Percentiles rank a stretch among this genome's conserved stretches.
These are phyloP conservation scores for Trichoderma sp. DNA, from an alignment of 2,329 filamentous ascomycete genomes.

Conservation along the genomic window DNA sequence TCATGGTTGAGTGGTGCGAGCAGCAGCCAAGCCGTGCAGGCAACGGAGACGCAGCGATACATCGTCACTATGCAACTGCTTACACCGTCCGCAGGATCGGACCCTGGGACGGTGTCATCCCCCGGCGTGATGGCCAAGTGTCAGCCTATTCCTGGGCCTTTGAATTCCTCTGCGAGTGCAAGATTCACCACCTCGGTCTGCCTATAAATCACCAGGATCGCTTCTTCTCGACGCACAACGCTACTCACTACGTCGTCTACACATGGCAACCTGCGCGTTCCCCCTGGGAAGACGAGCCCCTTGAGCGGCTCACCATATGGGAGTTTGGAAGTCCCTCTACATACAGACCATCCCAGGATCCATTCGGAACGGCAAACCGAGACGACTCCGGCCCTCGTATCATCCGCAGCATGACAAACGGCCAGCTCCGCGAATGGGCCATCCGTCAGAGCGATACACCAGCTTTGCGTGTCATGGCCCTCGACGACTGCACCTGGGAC, in stretches of 20 bases:
- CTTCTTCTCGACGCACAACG: slow-evolving; percentile 61
- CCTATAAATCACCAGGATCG: slow-evolving; percentile 54
- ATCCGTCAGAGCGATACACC: slow-evolving; percentile 53
- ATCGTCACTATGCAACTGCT: slow-evolving; percentile 58
- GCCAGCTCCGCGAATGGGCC: slow-evolving; percentile 50
- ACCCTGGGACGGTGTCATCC: neutral
- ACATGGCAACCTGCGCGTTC: slow-evolving; percentile 58
- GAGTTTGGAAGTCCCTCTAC: slow-evolving; percentile 50
- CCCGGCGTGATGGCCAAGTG: neutral
- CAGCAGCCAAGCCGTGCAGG: slow-evolving; percentile 48
- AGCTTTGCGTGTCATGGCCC: slow-evolving; percentile 46
- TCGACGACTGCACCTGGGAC: slow-evolving; percentile 45
- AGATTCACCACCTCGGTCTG: slow-evolving; percentile 56
- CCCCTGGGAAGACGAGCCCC: slow-evolving; percentile 54
- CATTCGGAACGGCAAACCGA: slow-evolving; percentile 38
- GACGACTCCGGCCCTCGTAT: slow-evolving; percentile 40
- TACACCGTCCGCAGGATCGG: slow-evolving; percentile 44
- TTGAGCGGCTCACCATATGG: slow-evolving; percentile 59
- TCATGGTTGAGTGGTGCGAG: slow-evolving; percentile 65
- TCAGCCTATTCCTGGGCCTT: slow-evolving; percentile 38
- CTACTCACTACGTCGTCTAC: slow-evolving; percentile 60
- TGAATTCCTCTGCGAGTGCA: slow-evolving; percentile 56
- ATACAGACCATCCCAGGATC: slow-evolving; percentile 51
- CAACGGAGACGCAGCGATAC: slow-evolving; percentile 49
- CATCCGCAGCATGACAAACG: slow-evolving; percentile 48